Evolutionary conservation across 169 alveolate species (phyloP).

Genomic region (Amoebophrya sp.): DNA sequence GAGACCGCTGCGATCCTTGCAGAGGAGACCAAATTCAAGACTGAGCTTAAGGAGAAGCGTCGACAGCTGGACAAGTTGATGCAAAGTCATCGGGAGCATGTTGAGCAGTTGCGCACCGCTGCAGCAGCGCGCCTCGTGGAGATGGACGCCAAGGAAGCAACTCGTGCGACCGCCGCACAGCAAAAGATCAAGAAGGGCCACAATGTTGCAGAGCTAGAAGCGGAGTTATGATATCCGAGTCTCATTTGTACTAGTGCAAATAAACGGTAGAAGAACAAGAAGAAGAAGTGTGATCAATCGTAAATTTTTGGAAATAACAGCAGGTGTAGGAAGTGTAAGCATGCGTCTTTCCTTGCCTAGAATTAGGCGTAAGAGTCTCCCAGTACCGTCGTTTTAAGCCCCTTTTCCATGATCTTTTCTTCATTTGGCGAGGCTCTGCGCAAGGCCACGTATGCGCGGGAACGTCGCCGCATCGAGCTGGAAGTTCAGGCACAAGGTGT

Average conservation of each 20-base stretch:
- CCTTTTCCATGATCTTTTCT: too few relatives aligned
- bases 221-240: too few relatives aligned
- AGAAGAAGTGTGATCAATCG: too few relatives aligned
- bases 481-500: background rate
- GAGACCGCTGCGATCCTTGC: background rate
- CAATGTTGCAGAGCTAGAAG: too few relatives aligned
- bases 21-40: background rate
- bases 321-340: too few relatives aligned
- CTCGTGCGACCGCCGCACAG: background rate
- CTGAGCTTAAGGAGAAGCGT: background rate
- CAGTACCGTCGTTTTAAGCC: too few relatives aligned
- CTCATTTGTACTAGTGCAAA: too few relatives aligned
- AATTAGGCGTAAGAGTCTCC: too few relatives aligned
- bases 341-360: too few relatives aligned
- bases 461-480: background rate
- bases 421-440: too few relatives aligned
- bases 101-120: background rate
- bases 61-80: background rate
- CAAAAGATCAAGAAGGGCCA: conserved; percentile 3
- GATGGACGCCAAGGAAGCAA: background rate
- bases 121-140: background rate
- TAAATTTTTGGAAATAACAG: too few relatives aligned
- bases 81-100: background rate
- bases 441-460: background rate
- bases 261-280: too few relatives aligned